Evolutionary conservation across 108 stramenopile species (phyloP).

Genomic region (Epithemia pelagica): DNA sequence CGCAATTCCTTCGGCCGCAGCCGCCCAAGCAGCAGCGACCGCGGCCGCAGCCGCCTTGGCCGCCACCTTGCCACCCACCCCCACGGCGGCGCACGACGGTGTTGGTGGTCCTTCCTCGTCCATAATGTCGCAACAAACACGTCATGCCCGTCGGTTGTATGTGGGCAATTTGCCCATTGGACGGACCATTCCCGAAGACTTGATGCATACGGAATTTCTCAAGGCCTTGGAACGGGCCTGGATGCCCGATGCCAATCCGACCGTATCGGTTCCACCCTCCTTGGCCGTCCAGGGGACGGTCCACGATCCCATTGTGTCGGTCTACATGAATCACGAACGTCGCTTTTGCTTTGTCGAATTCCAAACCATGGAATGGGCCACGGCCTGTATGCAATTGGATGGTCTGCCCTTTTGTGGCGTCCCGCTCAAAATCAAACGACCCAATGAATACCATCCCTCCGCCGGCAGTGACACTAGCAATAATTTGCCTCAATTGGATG

Average conservation of each 20-base stretch:
- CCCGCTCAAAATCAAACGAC: constrained; percentile 89
- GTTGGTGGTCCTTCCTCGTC: constrained; percentile 26
- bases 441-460: constrained; percentile 89
- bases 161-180: constrained; percentile 75
- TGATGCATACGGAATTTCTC: constrained; percentile 81
- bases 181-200: constrained; percentile 66
- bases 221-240: constrained; percentile 63
- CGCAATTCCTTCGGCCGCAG: neutral
- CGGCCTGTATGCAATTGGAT: constrained; percentile 87
- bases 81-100: constrained; percentile 27
- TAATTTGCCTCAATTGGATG: constrained; percentile 47
- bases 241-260: constrained; percentile 16
- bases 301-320: constrained; percentile 85
- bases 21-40: neutral
- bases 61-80: neutral
- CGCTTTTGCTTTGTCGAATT: constrained; percentile 96
- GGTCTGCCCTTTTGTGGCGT: constrained; percentile 74
- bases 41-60: constrained; percentile 13
- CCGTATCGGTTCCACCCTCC: constrained; percentile 13
- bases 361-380: constrained; percentile 88
- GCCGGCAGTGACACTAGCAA: neutral
- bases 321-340: constrained; percentile 91
- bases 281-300: constrained; percentile 5
- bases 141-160: constrained; percentile 93
- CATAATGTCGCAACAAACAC: constrained; percentile 73